Percentiles rank a stretch among this genome's conserved stretches.
Evolutionary conservation across 1,284 basidiomycete species (phyloP).

Genomic region (Sanghuangporus sanghuang): DNA sequence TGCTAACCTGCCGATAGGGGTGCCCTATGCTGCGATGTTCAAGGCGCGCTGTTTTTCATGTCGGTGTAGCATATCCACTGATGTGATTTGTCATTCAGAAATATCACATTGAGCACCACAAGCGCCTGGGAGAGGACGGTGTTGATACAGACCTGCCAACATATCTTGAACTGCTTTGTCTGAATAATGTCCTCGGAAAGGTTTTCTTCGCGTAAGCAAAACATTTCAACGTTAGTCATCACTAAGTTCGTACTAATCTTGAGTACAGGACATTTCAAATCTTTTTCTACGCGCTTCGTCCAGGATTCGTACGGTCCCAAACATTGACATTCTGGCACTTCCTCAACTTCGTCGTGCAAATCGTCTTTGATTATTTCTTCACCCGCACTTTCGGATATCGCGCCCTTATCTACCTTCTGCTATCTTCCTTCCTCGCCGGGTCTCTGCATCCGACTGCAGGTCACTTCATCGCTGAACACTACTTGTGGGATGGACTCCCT

Average conservation of each 20-base stretch:
- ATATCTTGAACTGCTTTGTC: conserved; percentile 72
- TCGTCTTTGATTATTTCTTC: conserved; percentile 71
- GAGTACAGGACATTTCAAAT: conserved; percentile 94
- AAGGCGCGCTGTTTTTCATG: conserved; percentile 51
- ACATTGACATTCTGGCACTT: conserved; percentile 80
- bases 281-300: conserved; percentile 95
- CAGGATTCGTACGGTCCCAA: conserved; percentile 89
- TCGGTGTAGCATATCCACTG: not conserved
- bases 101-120: conserved; percentile 95
- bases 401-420: conserved; percentile 80
- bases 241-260: conserved; percentile 2
- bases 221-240: not conserved
- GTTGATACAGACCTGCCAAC: conserved; percentile 95
- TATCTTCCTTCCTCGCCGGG: conserved; percentile 92
- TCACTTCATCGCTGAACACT: conserved; percentile 97
- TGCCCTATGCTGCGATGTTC: conserved; percentile 95
- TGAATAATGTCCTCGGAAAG: conserved; percentile 96
- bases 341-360: conserved; percentile 68
- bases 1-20: conserved; percentile 88
- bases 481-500: conserved; percentile 82
- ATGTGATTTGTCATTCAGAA: conserved; percentile 36
- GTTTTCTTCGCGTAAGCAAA: conserved; percentile 88
- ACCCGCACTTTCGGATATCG: conserved; percentile 54
- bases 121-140: conserved; percentile 92
- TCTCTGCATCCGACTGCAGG: conserved; percentile 93